phyloP scores from a whole-genome alignment of 2,329 filamentous ascomycete genomes.

The Claviceps purpurea region DNA sequence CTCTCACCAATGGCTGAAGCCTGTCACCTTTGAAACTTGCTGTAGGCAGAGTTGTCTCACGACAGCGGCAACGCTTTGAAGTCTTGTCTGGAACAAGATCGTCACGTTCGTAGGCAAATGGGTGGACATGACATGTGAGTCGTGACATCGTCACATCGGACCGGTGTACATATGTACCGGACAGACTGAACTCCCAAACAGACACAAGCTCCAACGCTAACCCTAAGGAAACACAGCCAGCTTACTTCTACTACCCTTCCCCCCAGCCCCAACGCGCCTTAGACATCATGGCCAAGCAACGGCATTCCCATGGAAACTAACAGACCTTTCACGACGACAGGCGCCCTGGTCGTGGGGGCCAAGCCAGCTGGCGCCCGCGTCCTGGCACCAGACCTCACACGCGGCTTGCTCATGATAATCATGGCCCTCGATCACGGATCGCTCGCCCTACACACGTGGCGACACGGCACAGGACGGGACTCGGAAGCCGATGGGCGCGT shows the following conservation, averaged over 20 bases:
- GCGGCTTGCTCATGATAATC: slow-evolving; percentile 29
- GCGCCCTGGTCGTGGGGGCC: not conserved
- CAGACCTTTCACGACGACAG: not conserved
- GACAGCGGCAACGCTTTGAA: too few relatives aligned
- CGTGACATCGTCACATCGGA: too few relatives aligned
- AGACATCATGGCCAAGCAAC: not conserved
- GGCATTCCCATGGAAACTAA: not conserved
- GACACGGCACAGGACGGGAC: slow-evolving; percentile 24
- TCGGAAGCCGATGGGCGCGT: slow-evolving; percentile 22
- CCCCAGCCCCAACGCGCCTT: slow-evolving; percentile 3
- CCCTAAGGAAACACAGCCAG: slow-evolving; percentile 5
- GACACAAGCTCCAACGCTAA: not conserved
- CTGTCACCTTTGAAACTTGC: too few relatives aligned
- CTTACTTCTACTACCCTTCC: slow-evolving; percentile 8
- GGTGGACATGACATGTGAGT: too few relatives aligned
- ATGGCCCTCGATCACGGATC: slow-evolving; percentile 32
- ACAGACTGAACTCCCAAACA: too few relatives aligned
- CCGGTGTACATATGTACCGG: too few relatives aligned
- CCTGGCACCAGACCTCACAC: slow-evolving; percentile 30
- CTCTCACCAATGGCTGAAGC: too few relatives aligned
- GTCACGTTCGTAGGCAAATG: too few relatives aligned
- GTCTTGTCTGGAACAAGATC: too few relatives aligned
- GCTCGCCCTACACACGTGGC: slow-evolving; percentile 26
- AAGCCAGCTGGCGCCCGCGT: slow-evolving; percentile 14
- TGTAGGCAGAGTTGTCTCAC: too few relatives aligned